These are phyloP conservation scores for Corymbia citriodora DNA, from an alignment of 441 rosid species.

Conservation along the genomic window DNA sequence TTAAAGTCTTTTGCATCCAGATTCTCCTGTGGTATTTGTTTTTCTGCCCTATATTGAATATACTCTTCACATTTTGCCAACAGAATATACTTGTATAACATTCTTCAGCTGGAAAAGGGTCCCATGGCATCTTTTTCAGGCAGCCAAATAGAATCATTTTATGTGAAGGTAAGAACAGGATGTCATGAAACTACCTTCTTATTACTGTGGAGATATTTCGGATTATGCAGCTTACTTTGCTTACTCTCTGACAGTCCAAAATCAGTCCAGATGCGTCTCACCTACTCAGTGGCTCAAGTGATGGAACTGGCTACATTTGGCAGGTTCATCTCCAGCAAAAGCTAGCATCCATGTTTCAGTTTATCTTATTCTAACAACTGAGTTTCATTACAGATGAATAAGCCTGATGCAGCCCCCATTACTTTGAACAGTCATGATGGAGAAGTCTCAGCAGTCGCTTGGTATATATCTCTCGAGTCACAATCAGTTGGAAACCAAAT, in stretches of 20 bases:
- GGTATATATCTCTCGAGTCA: slow-evolving; percentile 34
- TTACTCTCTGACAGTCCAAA: slow-evolving; percentile 47
- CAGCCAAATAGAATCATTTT: slow-evolving; percentile 73
- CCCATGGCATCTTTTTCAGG: slow-evolving; percentile 65
- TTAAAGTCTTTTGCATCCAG: neutral
- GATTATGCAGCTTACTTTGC: neutral
- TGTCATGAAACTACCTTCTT: neutral
- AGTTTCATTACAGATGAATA: slow-evolving; percentile 46
- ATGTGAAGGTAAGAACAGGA: slow-evolving; percentile 57
- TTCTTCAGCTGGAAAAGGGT: slow-evolving; percentile 78
- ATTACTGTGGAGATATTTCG: neutral
- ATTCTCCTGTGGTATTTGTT: neutral
- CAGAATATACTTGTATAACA: slow-evolving; percentile 77
- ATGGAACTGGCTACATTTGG: slow-evolving; percentile 82
- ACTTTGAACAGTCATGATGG: slow-evolving; percentile 58
- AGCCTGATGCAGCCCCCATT: slow-evolving; percentile 56
- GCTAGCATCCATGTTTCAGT: neutral
- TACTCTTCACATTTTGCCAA: neutral
- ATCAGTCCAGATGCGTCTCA: slow-evolving; percentile 84
- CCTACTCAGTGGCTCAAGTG: slow-evolving; percentile 82
- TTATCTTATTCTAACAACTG: neutral
- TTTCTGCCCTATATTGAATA: slow-evolving; percentile 4
- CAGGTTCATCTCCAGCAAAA: slow-evolving; percentile 36
- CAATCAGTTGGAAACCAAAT: neutral
- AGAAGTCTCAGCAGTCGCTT: slow-evolving; percentile 89